Percentiles rank a stretch among this genome's conserved stretches.
phyloP scores from a whole-genome alignment of 225 moss, liverwort and hornwort genomes.

The Neckera pumila region DNA sequence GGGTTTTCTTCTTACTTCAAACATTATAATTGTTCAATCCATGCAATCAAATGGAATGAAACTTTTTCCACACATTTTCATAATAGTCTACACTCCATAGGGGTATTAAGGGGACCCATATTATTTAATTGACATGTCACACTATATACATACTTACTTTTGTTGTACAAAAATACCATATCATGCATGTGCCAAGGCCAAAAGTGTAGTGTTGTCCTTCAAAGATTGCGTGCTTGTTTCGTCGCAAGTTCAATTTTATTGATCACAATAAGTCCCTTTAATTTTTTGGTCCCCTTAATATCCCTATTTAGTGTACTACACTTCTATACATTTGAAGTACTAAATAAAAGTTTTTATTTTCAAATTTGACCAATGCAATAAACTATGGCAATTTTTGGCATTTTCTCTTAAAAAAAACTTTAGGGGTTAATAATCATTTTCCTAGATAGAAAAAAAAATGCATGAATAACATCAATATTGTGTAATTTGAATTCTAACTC shows the following conservation, averaged over 20 bases:
- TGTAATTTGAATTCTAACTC: background rate
- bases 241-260: no score
- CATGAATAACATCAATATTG: background rate
- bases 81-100: background rate
- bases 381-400: background rate
- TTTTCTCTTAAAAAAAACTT: background rate
- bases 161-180: no score
- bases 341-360: background rate
- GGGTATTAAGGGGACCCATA: no score
- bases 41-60: background rate
- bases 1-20: background rate
- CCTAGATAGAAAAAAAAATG: rapidly evolving
- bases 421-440: background rate
- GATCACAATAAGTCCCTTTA: no score
- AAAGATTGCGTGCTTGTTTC: no score
- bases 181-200: no score
- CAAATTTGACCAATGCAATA: background rate
- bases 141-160: no score
- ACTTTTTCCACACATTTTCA: background rate
- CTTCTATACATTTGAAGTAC: background rate
- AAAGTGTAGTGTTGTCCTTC: no score
- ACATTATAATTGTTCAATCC: background rate
- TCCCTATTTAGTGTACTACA: no score
- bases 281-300: no score
- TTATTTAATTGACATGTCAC: no score